Evolutionary conservation across 768 basidiomycete genomes (phyloP), one percentile per base, ranked within the genome.

Genomic region (Tylopilus balloui): DNA sequence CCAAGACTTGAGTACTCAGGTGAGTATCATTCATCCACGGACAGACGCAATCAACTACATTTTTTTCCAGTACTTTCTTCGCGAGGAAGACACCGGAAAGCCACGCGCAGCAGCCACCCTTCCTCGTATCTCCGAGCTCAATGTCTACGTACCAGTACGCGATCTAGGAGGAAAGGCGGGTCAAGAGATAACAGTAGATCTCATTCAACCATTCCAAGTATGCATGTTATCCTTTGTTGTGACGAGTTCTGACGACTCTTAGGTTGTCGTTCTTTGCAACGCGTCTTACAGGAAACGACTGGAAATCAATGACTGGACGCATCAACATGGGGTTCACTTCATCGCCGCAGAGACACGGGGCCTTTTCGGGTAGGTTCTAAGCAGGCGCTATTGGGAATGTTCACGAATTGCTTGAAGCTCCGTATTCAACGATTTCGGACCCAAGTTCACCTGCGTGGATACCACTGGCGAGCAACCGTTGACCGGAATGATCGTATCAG

Each of bases 391-490:
- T 52, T 21, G 7, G 15, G 7, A 27, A 27, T 58, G 8, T 41
- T 41, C 23, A 50, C 40, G 43, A 25, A 56, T 44, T 24, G 35
- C 23, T 42, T 20, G 31, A 61, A 96, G 94, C 13, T 86, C 89
- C 51, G 85, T 86, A 13, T 99, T 99, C 78, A 95, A 90, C 66
- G 96, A 99, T 69, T 98, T 99, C 58, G 96, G 96, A 6, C 70
- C 84, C 21, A 91, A 90, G 67, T 99, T 98, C 64, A 86, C 91
- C 14, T 94, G 92, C 57, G 89, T 96, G 21, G 96, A 99, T 64
- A 85, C 92, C n/a, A 94, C 90, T n/a, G 96, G 96, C 15, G 96
- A 98, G 70, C 86, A 92, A 56, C 87, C 93, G 3, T 74, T 97
- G 49, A 78, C 82, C 2, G 96, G 96, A 17, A 97, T 99, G 92